These are phyloP conservation scores for Hibiscus mutabilis DNA, from an alignment of 345 rosid species.

Conservation along the genomic window DNA sequence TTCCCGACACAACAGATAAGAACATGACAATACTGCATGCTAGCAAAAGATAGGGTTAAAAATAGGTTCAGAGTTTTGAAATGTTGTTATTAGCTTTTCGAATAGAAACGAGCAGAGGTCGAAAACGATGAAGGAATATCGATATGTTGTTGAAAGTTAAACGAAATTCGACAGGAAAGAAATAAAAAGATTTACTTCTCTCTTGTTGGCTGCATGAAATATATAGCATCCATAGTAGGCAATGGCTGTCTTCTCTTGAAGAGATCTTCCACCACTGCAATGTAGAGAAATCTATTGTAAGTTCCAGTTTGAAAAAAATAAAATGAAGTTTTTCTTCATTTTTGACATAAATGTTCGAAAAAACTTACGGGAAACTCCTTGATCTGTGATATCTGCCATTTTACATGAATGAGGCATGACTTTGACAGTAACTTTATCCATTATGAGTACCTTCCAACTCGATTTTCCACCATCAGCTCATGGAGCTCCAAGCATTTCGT, in stretches of 20 bases:
- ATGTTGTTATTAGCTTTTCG: too few species aligned
- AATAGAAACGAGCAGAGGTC: too few species aligned
- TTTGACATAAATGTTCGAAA: background rate
- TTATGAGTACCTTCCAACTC: conserved; percentile 55
- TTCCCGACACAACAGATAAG: conserved; percentile 96
- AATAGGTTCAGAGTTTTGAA: conserved; percentile 9
- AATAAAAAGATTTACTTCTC: conserved; percentile 55
- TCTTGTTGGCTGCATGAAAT: conserved; percentile 82
- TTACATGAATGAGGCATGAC: conserved; percentile 7
- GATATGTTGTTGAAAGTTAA: too few species aligned
- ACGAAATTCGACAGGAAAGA: background rate
- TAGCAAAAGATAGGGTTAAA: conserved; percentile 31
- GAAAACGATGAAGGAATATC: too few species aligned
- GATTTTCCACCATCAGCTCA: conserved; percentile 51
- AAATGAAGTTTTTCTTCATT: background rate
- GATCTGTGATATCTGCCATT: conserved; percentile 52
- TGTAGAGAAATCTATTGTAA: conserved; percentile 2
- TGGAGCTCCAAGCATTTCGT: conserved; percentile 83
- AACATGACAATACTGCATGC: conserved; percentile 88
- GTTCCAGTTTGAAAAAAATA: background rate
- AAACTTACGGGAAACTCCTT: conserved; percentile 80
- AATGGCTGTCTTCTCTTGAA: conserved; percentile 86
- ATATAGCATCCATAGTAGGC: conserved; percentile 82
- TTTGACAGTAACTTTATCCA: conserved; percentile 8
- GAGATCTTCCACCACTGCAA: conserved; percentile 93